Evolutionary conservation across 2,329 filamentous ascomycete species (phyloP), one percentile per base, ranked within the genome.

Genomic region (Neobulgaria alba): DNA sequence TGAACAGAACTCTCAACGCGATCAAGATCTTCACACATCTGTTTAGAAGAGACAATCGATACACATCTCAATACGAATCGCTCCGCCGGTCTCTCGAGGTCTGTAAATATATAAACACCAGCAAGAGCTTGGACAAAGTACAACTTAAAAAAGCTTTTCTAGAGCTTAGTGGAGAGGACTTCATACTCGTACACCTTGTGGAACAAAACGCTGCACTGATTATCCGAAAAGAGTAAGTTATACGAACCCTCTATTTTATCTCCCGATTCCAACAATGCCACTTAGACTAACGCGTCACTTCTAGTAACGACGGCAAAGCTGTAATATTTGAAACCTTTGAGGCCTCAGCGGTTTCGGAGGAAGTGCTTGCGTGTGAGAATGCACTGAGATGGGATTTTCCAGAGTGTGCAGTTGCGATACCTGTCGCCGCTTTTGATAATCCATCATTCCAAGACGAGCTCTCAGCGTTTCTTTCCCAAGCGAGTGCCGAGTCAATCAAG

Each of bases 341-440:
- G 53, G 65, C 71, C 0, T 78, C 77, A 0, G 63, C 79, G 0
- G 53, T 55, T 0, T 72, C 71, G 1, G 63, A 73, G 32, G 59
- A 67, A 10, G 71, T 79, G 1, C 61, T 81, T 2, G 65, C 66
- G 0, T 58, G 72, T 0, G 57, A 71, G 15, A 65, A 65, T 18
- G 68, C 75, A 2, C 56, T 84, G 0, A 52, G 63, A 41, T 78
- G 77, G 68, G 65, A 71, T 14, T 84, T 84, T 46, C 79, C 79
- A 0, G 74, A 71, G 0, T 60, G 58, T 12, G 67, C 72, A 0
- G 69, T 73, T 0, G 61, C 65, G 0, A 52, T 81, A 2, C 61
- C 74, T 0, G 48, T 56, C 2, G 15, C 49, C 0, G 55, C 54
- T 0, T 71, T 73, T 38, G 14, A 47, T 0, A 54, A 69, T 4